These are phyloP conservation scores for Cystofilobasidium capitatum DNA, from an alignment of 768 basidiomycete genomes.

Conservation along the genomic window DNA sequence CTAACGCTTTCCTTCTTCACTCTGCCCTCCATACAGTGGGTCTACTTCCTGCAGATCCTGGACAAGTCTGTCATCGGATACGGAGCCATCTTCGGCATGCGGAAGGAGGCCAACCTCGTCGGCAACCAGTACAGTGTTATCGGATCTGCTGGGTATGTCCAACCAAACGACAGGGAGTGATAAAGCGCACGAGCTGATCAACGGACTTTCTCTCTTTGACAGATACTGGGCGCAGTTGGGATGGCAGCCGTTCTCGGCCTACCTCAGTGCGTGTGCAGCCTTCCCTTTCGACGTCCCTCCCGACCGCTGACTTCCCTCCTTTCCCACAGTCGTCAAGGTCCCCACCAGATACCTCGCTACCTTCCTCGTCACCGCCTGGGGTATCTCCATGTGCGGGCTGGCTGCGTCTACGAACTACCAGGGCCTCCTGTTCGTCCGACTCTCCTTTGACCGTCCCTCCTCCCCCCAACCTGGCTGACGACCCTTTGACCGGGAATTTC, in stretches of 20 bases:
- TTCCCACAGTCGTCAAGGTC: slow-evolving; percentile 34
- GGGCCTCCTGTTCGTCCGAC: slow-evolving; percentile 34
- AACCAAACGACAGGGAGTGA: too few species aligned
- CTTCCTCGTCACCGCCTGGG: slow-evolving; percentile 32
- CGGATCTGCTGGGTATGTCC: too few species aligned
- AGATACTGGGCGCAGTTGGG: slow-evolving; percentile 32
- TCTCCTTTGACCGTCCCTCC: background rate
- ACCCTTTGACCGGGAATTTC: slow-evolving; percentile 36
- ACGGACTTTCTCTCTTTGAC: too few species aligned
- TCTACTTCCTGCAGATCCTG: slow-evolving; percentile 38
- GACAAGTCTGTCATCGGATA: slow-evolving; percentile 21
- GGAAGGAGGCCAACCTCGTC: slow-evolving; percentile 25
- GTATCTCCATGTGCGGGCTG: slow-evolving; percentile 30
- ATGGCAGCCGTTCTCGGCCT: slow-evolving; percentile 33
- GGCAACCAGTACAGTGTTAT: slow-evolving; percentile 24
- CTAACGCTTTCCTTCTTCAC: slow-evolving; percentile 25
- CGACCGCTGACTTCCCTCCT: slow-evolving; percentile 43
- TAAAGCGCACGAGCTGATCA: too few species aligned
- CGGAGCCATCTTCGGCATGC: slow-evolving; percentile 32
- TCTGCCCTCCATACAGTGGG: slow-evolving; percentile 33
- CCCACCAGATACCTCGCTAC: slow-evolving; percentile 32
- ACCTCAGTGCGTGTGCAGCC: too few species aligned
- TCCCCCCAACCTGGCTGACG: slow-evolving; percentile 34
- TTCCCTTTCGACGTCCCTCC: too few species aligned
- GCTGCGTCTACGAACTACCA: slow-evolving; percentile 32